Conservation (phyloP, 441 rosid genomes). For the Gossypium schwendimanii region DNA sequence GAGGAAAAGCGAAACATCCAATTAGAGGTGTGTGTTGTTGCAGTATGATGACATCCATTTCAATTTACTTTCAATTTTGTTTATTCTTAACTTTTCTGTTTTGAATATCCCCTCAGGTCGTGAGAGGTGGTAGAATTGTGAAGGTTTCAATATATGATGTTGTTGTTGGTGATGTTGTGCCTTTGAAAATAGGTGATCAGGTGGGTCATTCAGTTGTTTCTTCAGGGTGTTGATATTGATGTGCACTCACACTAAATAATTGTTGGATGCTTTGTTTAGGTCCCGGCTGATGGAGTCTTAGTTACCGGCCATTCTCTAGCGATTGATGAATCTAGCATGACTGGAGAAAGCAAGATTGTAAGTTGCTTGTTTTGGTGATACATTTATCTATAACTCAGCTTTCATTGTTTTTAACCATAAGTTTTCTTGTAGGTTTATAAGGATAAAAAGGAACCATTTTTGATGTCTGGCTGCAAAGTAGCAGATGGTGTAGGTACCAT, state of each 20-base stretch:
- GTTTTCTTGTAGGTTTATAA: conserved; percentile 62
- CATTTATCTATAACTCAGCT: conserved; percentile 1
- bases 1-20: conserved; percentile 94
- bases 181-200: conserved; percentile 96
- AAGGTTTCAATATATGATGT: conserved; percentile 85
- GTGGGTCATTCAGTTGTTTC: conserved; percentile 28
- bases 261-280: conserved; percentile 31
- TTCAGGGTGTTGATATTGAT: background rate
- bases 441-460: conserved; percentile 81
- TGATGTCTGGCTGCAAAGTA: conserved; percentile 98
- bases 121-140: conserved; percentile 83
- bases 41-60: conserved; percentile 2
- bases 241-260: background rate
- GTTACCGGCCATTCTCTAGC: conserved; percentile 88
- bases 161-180: conserved; percentile 96
- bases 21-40: conserved; percentile 58
- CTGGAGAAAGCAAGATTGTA: conserved; percentile 96
- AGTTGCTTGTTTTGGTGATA: conserved; percentile 17
- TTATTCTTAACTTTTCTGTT: background rate
- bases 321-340: conserved; percentile 98
- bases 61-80: background rate
- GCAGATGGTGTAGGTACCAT: conserved; percentile 95
- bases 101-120: conserved; percentile 36
- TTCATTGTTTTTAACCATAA: conserved; percentile 17
- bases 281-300: conserved; percentile 95